phyloP scores from a whole-genome alignment of 1,284 basidiomycete genomes.

The Psilocybe mexicana region DNA sequence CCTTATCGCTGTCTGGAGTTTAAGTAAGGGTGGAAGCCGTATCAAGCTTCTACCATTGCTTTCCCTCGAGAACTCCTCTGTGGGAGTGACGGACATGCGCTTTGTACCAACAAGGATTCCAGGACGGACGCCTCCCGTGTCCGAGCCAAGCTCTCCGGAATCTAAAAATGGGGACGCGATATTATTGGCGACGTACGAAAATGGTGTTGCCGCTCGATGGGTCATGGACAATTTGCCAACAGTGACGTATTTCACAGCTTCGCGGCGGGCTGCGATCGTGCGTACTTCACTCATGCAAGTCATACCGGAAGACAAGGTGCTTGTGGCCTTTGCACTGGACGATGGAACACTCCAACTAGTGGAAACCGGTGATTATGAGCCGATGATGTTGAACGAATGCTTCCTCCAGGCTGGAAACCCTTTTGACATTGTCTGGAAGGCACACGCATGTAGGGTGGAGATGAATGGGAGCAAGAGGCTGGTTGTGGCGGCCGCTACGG shows the following conservation, averaged over 20 bases:
- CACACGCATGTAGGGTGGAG: conserved; percentile 52
- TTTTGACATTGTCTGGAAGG: conserved; percentile 50
- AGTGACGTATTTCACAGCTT: conserved; percentile 46
- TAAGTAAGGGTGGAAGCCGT: conserved; percentile 38
- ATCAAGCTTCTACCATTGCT: conserved; percentile 43
- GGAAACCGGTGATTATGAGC: conserved; percentile 47
- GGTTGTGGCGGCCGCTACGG: conserved; percentile 63
- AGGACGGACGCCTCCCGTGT: conserved; percentile 28
- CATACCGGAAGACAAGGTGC: conserved; percentile 42
- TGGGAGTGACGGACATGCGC: conserved; percentile 49
- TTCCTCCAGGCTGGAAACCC: conserved; percentile 58
- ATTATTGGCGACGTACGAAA: conserved; percentile 60
- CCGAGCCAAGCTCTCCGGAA: conserved; percentile 34
- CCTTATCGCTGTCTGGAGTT: conserved; percentile 54
- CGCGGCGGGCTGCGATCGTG: conserved; percentile 43
- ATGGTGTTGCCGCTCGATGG: conserved; percentile 59
- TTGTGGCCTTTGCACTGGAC: conserved; percentile 59
- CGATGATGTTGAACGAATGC: conserved; percentile 42
- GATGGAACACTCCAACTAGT: conserved; percentile 66
- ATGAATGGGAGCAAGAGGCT: conserved; percentile 49
- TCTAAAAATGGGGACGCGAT: conserved; percentile 11
- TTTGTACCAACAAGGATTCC: conserved; percentile 38
- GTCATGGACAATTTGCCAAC: conserved; percentile 37
- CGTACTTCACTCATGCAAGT: conserved; percentile 50
- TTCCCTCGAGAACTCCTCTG: conserved; percentile 44